phyloP scores from a whole-genome alignment of 768 basidiomycete species.

The Auricularia sp. region DNA sequence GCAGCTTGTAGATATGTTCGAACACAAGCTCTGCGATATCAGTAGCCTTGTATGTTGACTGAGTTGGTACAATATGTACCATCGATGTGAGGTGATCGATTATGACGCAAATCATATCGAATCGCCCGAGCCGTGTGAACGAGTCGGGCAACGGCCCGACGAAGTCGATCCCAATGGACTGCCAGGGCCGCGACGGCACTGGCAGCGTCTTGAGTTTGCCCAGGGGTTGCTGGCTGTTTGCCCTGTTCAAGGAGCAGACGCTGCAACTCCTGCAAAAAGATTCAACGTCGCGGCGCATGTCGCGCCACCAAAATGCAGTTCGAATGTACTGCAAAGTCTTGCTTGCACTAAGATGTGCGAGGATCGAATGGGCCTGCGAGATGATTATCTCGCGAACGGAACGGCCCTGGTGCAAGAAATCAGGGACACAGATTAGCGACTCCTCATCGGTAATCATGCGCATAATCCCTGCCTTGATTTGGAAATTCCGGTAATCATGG shows the following conservation, averaged over 20 bases:
- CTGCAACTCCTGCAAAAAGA: constrained; percentile 19
- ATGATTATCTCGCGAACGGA: too few relatives aligned
- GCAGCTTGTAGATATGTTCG: constrained; percentile 24
- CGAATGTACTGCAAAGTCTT: too few relatives aligned
- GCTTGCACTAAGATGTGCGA: too few relatives aligned
- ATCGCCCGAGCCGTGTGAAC: constrained; percentile 13
- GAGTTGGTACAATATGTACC: constrained; percentile 22
- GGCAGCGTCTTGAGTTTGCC: constrained; percentile 17
- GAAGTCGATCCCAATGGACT: constrained; percentile 21
- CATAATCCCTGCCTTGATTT: too few relatives aligned
- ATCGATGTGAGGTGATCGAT: constrained; percentile 16
- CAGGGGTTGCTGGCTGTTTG: constrained; percentile 12
- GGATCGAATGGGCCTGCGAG: too few relatives aligned
- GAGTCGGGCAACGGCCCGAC: constrained; percentile 17
- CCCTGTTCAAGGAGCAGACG: constrained; percentile 15
- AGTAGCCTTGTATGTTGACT: constrained; percentile 19
- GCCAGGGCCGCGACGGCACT: constrained; percentile 18
- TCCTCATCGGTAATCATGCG: too few relatives aligned
- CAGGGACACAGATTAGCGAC: too few relatives aligned
- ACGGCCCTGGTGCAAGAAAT: too few relatives aligned
- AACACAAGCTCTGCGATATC: constrained; percentile 30
- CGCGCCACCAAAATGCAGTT: constrained; percentile 29
- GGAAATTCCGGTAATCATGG: too few relatives aligned
- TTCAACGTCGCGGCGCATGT: constrained; percentile 20
- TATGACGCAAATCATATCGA: constrained; percentile 17